Evolutionary conservation across 495 filamentous ascomycete species (phyloP).

Genomic region (Pyronema omphalodes): DNA sequence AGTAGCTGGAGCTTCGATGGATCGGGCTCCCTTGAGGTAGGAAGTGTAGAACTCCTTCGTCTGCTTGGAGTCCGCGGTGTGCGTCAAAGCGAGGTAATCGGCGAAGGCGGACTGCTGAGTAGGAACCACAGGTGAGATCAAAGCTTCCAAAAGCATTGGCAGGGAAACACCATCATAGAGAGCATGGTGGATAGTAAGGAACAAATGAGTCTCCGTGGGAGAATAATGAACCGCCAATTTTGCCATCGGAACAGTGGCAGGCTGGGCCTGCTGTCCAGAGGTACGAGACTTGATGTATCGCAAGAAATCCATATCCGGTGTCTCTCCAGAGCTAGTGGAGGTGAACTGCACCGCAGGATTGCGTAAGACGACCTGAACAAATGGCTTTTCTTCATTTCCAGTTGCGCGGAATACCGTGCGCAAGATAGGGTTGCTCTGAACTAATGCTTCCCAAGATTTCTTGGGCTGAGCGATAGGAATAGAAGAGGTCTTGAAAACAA

Average conservation of each 20-base stretch:
- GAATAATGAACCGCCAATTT: constrained; percentile 19
- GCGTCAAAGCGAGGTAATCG: constrained; percentile 23
- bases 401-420: constrained; percentile 43
- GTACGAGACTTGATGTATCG: constrained; percentile 12
- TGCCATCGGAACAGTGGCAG: constrained; percentile 17
- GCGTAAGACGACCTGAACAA: constrained; percentile 35
- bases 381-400: constrained; percentile 27
- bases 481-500: constrained; percentile 32
- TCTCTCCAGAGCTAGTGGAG: constrained; percentile 11
- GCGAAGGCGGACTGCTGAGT: not conserved
- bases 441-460: constrained; percentile 38
- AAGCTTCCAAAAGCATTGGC: constrained; percentile 27
- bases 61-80: constrained; percentile 9
- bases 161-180: constrained; percentile 43
- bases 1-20: constrained; percentile 3
- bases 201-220: constrained; percentile 16
- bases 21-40: constrained; percentile 29
- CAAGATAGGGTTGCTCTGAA: constrained; percentile 37
- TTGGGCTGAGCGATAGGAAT: constrained; percentile 26
- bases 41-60: constrained; percentile 35
- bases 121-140: no score
- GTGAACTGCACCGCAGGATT: constrained; percentile 13
- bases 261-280: constrained; percentile 4
- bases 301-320: constrained; percentile 5
- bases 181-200: constrained; percentile 41